Base-by-base conservation (phyloP, 345 rosid genomes). In the Salix caprea region DNA sequence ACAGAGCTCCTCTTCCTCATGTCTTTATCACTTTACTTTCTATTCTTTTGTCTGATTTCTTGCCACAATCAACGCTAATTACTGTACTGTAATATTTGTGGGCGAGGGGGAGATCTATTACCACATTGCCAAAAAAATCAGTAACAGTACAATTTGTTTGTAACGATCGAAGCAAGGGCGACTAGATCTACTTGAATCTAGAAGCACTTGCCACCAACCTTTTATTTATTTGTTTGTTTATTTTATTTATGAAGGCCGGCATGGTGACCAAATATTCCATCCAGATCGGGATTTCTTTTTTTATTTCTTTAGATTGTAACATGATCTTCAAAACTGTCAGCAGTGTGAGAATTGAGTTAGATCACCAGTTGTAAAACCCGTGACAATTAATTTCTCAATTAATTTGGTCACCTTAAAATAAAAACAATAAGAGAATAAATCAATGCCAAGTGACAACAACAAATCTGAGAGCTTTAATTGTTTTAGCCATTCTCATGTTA, bases 1-100 rank as follows among this genome's bases (percentile, higher is more conserved):
- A 44, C n/a, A 15, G 16, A 60, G 58, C 6, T n/a, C 28, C 21
- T 28, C 58, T 54, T 54, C 34, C 16, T 24, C 24, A 0, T 21
- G 65, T 40, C n/a, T 21, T 6, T 26, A 11, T 65, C 66, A 16
- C 71, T 70, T 26, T 42, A 5, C 28, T 50, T 23, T 34, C 5
- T 10, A 10, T 18, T 19, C 11, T 8, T 64, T 48, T 65, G 14
- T 71, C 42, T 66, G 6, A 7, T 36, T 71, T 64, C 19, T 37
- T 77, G 71, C 80, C 76, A 23, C 26, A 71, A 71, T 65, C 39
- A 34, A 65, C 76, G 80, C 66, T 52, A 37, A n/a, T 44, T 2
- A 26, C n/a, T 2, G 65, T 34, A 4, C 6, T 5, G 32, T 9
- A 18, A 40, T 61, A 19, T 36, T 7, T 7, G 14, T 9, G 26